Percentiles rank a stretch among this genome's conserved stretches.
phyloP scores from a whole-genome alignment of 495 filamentous ascomycete genomes.

The Symbiotaphrina buchneri region DNA sequence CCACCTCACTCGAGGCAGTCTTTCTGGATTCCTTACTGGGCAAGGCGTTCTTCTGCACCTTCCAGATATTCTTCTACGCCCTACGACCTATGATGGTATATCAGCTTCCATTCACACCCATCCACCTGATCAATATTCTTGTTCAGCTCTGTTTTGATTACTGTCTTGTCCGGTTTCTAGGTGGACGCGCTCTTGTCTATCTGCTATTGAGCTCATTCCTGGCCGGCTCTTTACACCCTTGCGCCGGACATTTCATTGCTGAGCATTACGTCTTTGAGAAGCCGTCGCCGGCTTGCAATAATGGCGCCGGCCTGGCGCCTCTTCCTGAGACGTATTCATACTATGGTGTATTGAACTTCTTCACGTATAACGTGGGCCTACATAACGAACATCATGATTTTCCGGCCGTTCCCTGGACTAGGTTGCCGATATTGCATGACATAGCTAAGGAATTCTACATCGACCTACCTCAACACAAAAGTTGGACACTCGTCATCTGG shows the following conservation, averaged over 20 bases:
- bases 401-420: constrained; percentile 87
- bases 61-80: constrained; percentile 99
- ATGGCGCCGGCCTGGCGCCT: constrained; percentile 20
- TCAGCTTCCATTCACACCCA: constrained; percentile 62
- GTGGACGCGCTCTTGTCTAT: constrained; percentile 45
- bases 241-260: constrained; percentile 94
- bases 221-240: constrained; percentile 81
- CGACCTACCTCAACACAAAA: constrained; percentile 63
- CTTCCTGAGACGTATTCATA: constrained; percentile 95
- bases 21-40: constrained; percentile 91
- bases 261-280: constrained; percentile 96
- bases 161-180: constrained; percentile 30
- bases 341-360: constrained; percentile 76
- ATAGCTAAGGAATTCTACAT: constrained; percentile 90
- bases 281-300: constrained; percentile 28
- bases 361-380: constrained; percentile 91
- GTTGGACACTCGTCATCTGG: constrained; percentile 87
- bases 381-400: constrained; percentile 99
- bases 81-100: constrained; percentile 93
- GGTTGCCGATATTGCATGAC: constrained; percentile 44
- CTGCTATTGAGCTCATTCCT: constrained; percentile 74
- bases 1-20: constrained; percentile 75
- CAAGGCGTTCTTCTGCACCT: constrained; percentile 98
- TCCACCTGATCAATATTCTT: constrained; percentile 62
- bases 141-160: constrained; percentile 62